phyloP scores from a whole-genome alignment of 345 rosid genomes.

The Dimocarpus longan region DNA sequence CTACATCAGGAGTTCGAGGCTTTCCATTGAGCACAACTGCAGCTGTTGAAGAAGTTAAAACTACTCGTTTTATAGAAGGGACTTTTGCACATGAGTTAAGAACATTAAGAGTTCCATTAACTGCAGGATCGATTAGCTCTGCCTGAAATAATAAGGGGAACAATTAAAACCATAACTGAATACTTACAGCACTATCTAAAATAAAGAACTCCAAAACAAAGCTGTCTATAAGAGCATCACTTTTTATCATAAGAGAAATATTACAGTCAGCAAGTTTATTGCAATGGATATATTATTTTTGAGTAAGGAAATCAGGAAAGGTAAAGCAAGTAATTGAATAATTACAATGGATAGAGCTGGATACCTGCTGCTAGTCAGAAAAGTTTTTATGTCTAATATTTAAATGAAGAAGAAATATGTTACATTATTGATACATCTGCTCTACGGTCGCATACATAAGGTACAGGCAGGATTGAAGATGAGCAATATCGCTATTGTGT shows the following conservation, averaged over 20 bases:
- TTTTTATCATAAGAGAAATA: not conserved
- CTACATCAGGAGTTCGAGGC: slow-evolving; percentile 76
- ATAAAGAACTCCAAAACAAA: not conserved
- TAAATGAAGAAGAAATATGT: not conserved
- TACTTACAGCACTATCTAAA: not conserved
- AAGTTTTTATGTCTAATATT: not conserved
- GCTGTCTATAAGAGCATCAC: not conserved
- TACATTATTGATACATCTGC: not conserved
- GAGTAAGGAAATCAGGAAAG: not conserved
- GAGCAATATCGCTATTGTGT: not conserved
- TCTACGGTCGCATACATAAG: not conserved
- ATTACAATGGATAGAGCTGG: not conserved
- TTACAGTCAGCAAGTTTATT: not conserved
- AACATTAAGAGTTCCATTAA: slow-evolving; percentile 88
- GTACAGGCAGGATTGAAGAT: not conserved
- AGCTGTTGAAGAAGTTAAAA: slow-evolving; percentile 80
- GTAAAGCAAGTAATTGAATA: not conserved
- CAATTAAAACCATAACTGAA: not conserved
- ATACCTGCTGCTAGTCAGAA: not conserved
- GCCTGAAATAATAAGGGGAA: slow-evolving; percentile 42
- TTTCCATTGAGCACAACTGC: slow-evolving; percentile 60
- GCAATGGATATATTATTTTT: not conserved
- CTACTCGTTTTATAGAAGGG: slow-evolving; percentile 71
- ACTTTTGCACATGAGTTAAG: slow-evolving; percentile 66
- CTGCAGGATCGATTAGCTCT: slow-evolving; percentile 84